Conservation (phyloP, 2,329 filamentous ascomycete genomes). For the Xylariaceae sp. region DNA sequence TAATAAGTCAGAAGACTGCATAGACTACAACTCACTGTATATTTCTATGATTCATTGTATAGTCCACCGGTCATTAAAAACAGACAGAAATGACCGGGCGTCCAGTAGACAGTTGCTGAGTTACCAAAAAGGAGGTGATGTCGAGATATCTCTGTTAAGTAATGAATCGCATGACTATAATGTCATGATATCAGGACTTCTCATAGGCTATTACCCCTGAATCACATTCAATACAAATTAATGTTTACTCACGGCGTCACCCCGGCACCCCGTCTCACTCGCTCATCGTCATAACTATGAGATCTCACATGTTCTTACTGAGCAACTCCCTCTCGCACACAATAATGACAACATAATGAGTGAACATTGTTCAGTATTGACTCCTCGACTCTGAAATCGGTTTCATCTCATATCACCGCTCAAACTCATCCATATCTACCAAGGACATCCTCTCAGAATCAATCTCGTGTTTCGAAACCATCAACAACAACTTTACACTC, state of each 20-base stretch:
- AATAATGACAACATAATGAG: conserved; percentile 26
- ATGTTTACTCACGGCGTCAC: not conserved
- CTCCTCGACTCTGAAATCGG: conserved; percentile 7
- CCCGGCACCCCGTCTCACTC: not conserved
- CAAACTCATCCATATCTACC: not conserved
- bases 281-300: not conserved
- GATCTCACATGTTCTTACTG: not conserved
- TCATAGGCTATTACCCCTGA: too few relatives aligned
- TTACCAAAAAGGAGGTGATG: not conserved
- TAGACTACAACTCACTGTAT: too few relatives aligned
- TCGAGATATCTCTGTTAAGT: not conserved
- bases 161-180: not conserved
- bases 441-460: not conserved
- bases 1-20: too few relatives aligned
- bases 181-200: not conserved
- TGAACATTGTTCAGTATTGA: conserved; percentile 9
- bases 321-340: not conserved
- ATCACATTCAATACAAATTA: too few relatives aligned
- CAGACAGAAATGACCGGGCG: too few relatives aligned
- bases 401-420: not conserved
- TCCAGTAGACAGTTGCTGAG: too few relatives aligned
- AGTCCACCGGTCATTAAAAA: too few relatives aligned
- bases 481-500: not conserved
- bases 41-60: too few relatives aligned
- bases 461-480: not conserved